Conservation (phyloP, 495 filamentous ascomycete species). For the Penicillium goetzii region DNA sequence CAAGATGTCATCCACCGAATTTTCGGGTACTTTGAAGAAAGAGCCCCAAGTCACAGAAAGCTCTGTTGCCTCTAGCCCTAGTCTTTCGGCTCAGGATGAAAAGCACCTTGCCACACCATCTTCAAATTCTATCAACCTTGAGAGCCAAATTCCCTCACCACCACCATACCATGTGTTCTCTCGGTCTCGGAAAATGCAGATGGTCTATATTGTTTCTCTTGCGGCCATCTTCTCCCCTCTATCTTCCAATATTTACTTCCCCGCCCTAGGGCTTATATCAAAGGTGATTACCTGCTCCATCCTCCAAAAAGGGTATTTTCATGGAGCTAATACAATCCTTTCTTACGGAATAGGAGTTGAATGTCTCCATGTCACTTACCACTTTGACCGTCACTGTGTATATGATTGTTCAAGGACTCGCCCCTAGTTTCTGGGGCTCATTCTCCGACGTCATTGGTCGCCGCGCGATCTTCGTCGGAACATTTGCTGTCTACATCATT, state of each 20-base stretch:
- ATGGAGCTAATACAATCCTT: neutral
- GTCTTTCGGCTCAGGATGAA: constrained; percentile 22
- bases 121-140: constrained; percentile 30
- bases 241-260: constrained; percentile 81
- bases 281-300: constrained; percentile 23
- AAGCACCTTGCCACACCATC: constrained; percentile 24
- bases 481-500: constrained; percentile 45
- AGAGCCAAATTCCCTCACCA: constrained; percentile 20
- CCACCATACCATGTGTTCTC: constrained; percentile 61
- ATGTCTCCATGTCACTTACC: constrained; percentile 38
- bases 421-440: constrained; percentile 49
- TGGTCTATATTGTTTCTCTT: constrained; percentile 65
- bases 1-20: constrained; percentile 22
- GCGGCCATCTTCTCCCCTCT: constrained; percentile 62
- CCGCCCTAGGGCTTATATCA: constrained; percentile 56
- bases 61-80: constrained; percentile 28
- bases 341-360: constrained; percentile 25
- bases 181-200: constrained; percentile 56
- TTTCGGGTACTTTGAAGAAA: constrained; percentile 26
- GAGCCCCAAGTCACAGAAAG: constrained; percentile 17
- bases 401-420: constrained; percentile 52
- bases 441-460: constrained; percentile 48
- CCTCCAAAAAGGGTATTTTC: no score
- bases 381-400: constrained; percentile 47
- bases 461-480: constrained; percentile 44